A percentile compares a stretch with the other conserved stretches of the same genome.
Evolutionary conservation across 225 moss, liverwort and hornwort genomes (phyloP).

Genomic region (Marchantia paleacea): DNA sequence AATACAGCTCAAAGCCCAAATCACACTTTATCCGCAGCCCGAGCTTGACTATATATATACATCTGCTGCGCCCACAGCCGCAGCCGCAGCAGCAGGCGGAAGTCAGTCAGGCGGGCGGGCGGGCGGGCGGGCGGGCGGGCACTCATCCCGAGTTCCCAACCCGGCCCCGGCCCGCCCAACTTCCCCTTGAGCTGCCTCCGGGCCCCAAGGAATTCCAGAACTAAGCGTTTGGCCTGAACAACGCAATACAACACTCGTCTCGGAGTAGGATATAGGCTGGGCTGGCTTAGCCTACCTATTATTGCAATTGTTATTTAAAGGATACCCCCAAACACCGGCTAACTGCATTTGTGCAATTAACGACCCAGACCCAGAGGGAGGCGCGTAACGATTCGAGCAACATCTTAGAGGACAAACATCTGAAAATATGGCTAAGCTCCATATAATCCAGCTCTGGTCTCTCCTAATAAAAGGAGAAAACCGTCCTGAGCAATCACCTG

Average conservation of each 20-base stretch:
- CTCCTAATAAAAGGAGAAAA: not conserved
- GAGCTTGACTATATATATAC: constrained; percentile 19
- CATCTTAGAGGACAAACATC: not conserved
- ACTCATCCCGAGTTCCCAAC: not conserved
- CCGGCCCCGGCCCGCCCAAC: not conserved
- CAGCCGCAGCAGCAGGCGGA: not conserved
- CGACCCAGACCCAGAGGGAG: not conserved
- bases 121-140: not conserved
- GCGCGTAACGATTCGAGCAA: not conserved
- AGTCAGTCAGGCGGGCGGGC: not conserved
- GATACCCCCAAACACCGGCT: not conserved
- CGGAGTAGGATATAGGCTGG: not conserved
- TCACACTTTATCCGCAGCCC: constrained; percentile 12
- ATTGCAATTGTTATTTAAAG: not conserved
- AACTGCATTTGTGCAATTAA: no score
- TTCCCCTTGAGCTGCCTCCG: not conserved
- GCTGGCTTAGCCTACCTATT: not conserved
- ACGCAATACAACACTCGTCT: not conserved
- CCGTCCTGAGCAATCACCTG: not conserved
- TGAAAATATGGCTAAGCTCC: not conserved
- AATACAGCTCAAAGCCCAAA: constrained; percentile 1
- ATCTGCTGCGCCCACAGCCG: not conserved
- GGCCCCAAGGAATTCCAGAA: not conserved
- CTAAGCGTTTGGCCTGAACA: not conserved
- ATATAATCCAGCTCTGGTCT: not conserved